Base-by-base conservation (phyloP, 1,139 yeast species). In the Taphrina communis region DNA sequence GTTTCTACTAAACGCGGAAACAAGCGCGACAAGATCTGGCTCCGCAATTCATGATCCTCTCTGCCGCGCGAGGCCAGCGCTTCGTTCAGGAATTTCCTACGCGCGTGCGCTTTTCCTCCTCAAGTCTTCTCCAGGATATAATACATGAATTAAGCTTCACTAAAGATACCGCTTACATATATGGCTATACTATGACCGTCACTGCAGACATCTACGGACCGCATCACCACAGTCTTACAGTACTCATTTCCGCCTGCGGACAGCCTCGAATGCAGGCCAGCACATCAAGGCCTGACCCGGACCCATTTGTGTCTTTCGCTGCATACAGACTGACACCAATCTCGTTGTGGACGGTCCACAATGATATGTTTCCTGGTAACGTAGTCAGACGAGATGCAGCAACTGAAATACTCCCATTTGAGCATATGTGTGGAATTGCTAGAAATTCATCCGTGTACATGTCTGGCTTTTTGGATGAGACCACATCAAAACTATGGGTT, bases 241-340 rank as follows among this genome's bases (percentile, higher is more conserved):
- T 21, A 4, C 36, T 50, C 9, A 25, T 25, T 14, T 8, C 14
- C 3, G 8, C 36, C 36, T 50, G n/a, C 2, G 19, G 14, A 25
- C 31, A 25, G n/a, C 53, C 53, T 50, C 2, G 53, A 8, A 50
- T n/a, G 36, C 31, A 19, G n/a, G 53, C 11, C 21, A 50, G 53
- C 31, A 50, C 36, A 21, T 21, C 53, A 50, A 3, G 31, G 4
- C 12, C 36, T 17, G n/a, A 11, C 4, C 19, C n/a, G 11, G 31
- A 6, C 8, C 36, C 36, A 50, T 21, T n/a, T 11, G 31, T n/a
- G 36, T 21, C 9, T 21, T 6, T 21, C 36, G 36, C 36, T 11
- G n/a, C 53, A n/a, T 50, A n/a, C 5, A 50, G 53, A 25, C 36
- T 50, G 12, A 25, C 6, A 35, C 53, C 53, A n/a, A 7, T 11